Base-by-base conservation (phyloP, 1,284 basidiomycete genomes). In the Rhizoctonia solani region DNA sequence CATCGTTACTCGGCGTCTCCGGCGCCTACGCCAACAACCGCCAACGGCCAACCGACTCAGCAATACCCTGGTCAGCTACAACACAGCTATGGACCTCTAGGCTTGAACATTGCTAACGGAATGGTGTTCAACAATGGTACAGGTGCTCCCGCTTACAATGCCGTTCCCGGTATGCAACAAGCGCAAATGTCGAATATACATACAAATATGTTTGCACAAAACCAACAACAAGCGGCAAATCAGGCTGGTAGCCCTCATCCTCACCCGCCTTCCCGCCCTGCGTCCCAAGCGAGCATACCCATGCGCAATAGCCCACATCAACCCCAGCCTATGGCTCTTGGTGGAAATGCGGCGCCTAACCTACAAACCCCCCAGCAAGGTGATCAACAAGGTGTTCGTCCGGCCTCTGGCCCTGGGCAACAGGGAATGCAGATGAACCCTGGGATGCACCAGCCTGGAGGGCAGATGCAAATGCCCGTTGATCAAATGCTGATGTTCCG, bases 121-220 rank as follows among this genome's bases (percentile, higher is more conserved):
- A 61, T 61, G 56, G 50, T 50, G 56, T 21, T 61, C 56, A 47
- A 61, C 46, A 61, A 61, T 61, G 56, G 56, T 39, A 50, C 56
- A 61, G 56, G 56, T 58, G 23, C 27, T 9, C 54, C 54, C 4
- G 54, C 34, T 46, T 61, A 61, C 32, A 61, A 50, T 21, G 29
- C 46, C 4, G 16, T 58, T 14, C 55, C 44, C 13, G 56, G 56
- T 11, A 44, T 61, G n/a, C 56, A 59, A 25, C 56, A 47, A 27
- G n/a, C 42, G n/a, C 56, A 61, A 46, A 34, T 27, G 11, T 46
- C 44, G 32, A 61, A 61, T 19, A 61, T 61, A 32, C 56, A 61
- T 27, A 30, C 56, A 23, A 61, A 50, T 30, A 42, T 61, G 9
- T 29, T 61, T 19, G 46, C 56, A n/a, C 56, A 47, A 13, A 61